A percentile compares a stretch with the other conserved stretches of the same genome.
phyloP scores from a whole-genome alignment of 208 protist species.

The Crithidia brevicula region DNA sequence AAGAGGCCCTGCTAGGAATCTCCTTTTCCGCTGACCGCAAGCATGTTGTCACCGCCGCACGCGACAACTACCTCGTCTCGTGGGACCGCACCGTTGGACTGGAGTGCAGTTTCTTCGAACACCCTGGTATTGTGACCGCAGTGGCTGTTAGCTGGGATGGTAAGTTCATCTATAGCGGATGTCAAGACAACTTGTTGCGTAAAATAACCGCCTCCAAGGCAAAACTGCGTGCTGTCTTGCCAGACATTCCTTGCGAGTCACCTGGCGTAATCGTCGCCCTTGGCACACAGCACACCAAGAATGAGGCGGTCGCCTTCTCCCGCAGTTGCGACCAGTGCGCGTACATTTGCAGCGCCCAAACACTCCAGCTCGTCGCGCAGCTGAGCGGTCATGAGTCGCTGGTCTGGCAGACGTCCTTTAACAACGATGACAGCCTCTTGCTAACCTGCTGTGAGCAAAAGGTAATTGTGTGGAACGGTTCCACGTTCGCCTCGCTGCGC shows the following conservation, averaged over 20 bases:
- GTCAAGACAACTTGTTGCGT: constrained; percentile 60
- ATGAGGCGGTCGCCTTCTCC: constrained; percentile 50
- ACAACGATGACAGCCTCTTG: constrained; percentile 42
- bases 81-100: constrained; percentile 64
- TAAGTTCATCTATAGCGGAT: constrained; percentile 61
- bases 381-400: constrained; percentile 54
- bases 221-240: constrained; percentile 32
- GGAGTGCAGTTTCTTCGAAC: constrained; percentile 52
- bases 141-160: constrained; percentile 57
- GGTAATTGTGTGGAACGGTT: constrained; percentile 52
- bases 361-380: constrained; percentile 29
- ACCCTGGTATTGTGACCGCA: constrained; percentile 65
- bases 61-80: constrained; percentile 50
- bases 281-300: constrained; percentile 49
- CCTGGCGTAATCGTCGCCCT: constrained; percentile 55
- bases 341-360: constrained; percentile 41
- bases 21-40: constrained; percentile 64
- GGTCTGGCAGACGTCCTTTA: constrained; percentile 59
- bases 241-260: constrained; percentile 19
- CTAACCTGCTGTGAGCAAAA: constrained; percentile 61
- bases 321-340: constrained; percentile 51
- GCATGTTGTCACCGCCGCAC: constrained; percentile 54
- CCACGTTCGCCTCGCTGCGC: constrained; percentile 26
- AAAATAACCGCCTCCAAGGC: constrained; percentile 47
- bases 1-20: constrained; percentile 52